These are phyloP conservation scores for Triticum aestivum DNA, from an alignment of 176 grass and related monocot species.

Conservation along the genomic window IWGSC_CS_RefSeq_v2.1 NC_057805.1:124843705-124844204, in stretches of 20 bases:
- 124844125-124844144: conserved; percentile 35
- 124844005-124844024: neutral
- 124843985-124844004: neutral
- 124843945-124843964: conserved; percentile 16
- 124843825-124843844: neutral
- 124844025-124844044: neutral
- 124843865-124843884: neutral
- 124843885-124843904: neutral
- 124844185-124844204: conserved; percentile 3
- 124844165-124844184: neutral
- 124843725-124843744: neutral
- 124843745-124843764: neutral
- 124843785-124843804: neutral
- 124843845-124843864: too few species aligned
- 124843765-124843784: neutral
- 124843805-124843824: neutral
- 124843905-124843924: neutral
- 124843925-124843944: neutral
- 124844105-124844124: conserved; percentile 22
- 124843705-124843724: neutral
- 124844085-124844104: conserved; percentile 23
- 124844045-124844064: neutral
- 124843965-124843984: neutral
- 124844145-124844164: neutral
- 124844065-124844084: conserved; percentile 22